Conservation (phyloP, 768 basidiomycete species). For the Hydnomerulius pinastri region DNA sequence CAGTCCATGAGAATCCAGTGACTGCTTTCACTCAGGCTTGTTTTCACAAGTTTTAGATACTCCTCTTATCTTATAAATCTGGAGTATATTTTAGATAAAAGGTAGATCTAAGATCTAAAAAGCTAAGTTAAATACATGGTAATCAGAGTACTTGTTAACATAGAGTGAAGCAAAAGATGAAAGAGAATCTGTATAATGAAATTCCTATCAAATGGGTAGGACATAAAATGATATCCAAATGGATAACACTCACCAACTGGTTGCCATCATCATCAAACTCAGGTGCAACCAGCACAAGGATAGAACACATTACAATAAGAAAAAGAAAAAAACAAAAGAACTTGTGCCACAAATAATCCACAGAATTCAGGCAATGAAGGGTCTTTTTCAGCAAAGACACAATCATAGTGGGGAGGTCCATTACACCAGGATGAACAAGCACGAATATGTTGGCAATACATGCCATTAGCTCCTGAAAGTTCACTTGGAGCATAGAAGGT, state of each 20-base stretch:
- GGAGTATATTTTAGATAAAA: too few relatives aligned
- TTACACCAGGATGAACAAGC: slow-evolving; percentile 18
- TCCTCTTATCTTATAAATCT: too few relatives aligned
- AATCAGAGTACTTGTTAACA: slow-evolving; percentile 31
- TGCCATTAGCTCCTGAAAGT: slow-evolving; percentile 20
- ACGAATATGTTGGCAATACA: slow-evolving; percentile 26
- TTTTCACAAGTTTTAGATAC: too few relatives aligned
- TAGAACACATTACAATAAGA: not conserved
- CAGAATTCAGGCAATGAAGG: slow-evolving; percentile 17
- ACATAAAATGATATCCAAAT: slow-evolving; percentile 22
- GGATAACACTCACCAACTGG: slow-evolving; percentile 14
- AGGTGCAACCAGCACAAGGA: slow-evolving; percentile 27
- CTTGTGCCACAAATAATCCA: too few relatives aligned
- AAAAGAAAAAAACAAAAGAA: slow-evolving; percentile 26
- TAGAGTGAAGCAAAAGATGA: slow-evolving; percentile 23
- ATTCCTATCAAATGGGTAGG: slow-evolving; percentile 23
- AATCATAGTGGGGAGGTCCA: slow-evolving; percentile 15
- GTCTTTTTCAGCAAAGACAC: slow-evolving; percentile 19
- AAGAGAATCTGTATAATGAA: slow-evolving; percentile 15
- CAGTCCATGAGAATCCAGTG: too few relatives aligned
- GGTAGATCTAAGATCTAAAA: too few relatives aligned
- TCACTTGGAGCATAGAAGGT: slow-evolving; percentile 32
- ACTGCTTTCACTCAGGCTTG: too few relatives aligned
- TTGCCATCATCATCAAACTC: slow-evolving; percentile 18
- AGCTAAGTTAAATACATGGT: too few relatives aligned